Percentiles rank a stretch among this genome's conserved stretches.
These are phyloP conservation scores for Solanum hybrid DNA, from an alignment of 305 asterid species.

Conservation along the genomic window DNA sequence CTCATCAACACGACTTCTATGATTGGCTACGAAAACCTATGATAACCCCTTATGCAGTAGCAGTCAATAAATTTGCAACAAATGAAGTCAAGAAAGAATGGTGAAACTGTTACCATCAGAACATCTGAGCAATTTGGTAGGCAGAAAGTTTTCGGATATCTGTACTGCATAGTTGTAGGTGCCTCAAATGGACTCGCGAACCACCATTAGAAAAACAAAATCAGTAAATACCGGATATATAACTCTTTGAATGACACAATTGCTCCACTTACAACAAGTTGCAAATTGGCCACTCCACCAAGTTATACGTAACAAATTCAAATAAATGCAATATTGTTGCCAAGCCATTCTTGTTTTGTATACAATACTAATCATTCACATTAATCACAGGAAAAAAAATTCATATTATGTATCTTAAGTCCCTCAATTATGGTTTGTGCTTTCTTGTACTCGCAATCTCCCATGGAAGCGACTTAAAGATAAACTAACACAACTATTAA, in stretches of 20 bases:
- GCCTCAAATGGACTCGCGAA: background rate
- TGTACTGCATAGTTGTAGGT: background rate
- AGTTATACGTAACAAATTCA: background rate
- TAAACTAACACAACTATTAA: background rate
- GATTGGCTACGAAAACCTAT: conserved; percentile 80
- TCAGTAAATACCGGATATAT: background rate
- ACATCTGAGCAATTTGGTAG: background rate
- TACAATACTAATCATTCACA: background rate
- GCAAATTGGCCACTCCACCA: background rate
- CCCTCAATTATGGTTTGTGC: background rate
- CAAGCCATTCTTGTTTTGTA: background rate
- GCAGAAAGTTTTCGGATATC: background rate
- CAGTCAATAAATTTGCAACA: conserved; percentile 2
- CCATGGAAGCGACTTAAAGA: background rate
- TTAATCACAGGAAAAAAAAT: background rate
- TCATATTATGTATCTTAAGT: background rate
- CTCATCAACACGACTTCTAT: background rate
- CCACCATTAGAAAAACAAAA: background rate
- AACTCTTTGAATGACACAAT: background rate
- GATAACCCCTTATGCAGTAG: conserved; percentile 60
- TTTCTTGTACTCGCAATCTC: background rate
- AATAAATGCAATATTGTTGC: background rate
- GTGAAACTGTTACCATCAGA: background rate
- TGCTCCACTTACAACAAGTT: background rate
- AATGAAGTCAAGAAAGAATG: background rate